Evolutionary conservation across 352 stramenopile species (phyloP), one percentile per base, ranked within the genome.

Genomic region (Pythium dissotocum): DNA sequence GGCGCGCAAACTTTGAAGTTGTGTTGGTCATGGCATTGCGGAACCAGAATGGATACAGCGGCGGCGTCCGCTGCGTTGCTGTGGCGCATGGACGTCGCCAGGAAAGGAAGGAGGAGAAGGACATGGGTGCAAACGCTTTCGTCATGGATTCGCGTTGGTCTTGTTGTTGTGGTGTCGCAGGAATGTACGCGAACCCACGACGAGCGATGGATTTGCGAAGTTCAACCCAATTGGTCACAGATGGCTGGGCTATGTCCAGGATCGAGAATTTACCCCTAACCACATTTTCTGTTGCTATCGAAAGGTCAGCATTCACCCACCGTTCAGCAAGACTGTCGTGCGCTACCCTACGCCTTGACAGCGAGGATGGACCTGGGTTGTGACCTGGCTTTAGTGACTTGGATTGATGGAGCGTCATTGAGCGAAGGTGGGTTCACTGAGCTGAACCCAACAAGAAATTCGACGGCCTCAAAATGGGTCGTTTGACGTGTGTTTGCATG

Each of bases 191-290:
- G 57, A 70, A 70, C 56, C 64, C 52, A 71, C 65, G 48, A 71
- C 65, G 32, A 61, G 14, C 44, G 30, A 40, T 54, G 33, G 36
- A 48, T 48, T 48, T 48, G 40, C 40, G 62, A 69, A 66, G 56
- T 73, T 73, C 67, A 73, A 73, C 61, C 67, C 67, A 73, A 16
- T 65, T 66, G 67, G 67, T 69, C 61, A 69, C 57, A 69, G 57
- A 65, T 62, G 67, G 38, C 61, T 65, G 14, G 61, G 40, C 59
- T 73, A 53, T 68, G 60, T 62, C 10, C 40, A 18, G 7, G 38
- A 63, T 24, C 38, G 46, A 57, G 18, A 58, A 21, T 32, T 56
- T 16, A 21, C n/a, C 66, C 66, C 66, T 72, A 72, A 12, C n/a
- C n/a, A 30, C 46, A 54, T 18, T 52, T 38, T 36, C 30, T 49